Evolutionary conservation across 2,329 filamentous ascomycete genomes (phyloP), one percentile per base, ranked within the genome.

Genomic region (Ciborinia camelliae): DNA sequence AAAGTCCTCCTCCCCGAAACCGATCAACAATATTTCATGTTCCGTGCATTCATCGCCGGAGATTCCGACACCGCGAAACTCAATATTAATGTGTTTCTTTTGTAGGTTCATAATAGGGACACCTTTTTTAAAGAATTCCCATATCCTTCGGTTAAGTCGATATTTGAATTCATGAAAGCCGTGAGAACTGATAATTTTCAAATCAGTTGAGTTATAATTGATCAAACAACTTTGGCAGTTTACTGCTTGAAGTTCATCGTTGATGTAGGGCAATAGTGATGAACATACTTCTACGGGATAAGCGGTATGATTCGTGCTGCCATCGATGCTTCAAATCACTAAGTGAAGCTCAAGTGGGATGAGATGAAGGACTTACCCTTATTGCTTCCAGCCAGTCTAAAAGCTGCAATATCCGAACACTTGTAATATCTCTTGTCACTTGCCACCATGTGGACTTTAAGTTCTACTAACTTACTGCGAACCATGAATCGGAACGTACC

Each of bases 341-440:
- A 90, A 81, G 82, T 88, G 86, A 82, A 81, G 77, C 77, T 79
- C 75, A 79, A 77, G 77, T 76, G 71, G 71, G 75, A 72, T 73
- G 68, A 71, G 71, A 66, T 65, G 69, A 77, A 73, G 71, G 75
- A 86, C 91, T 83, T 88, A 97, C 94, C 94, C 89, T 97, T 98
- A 73, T 83, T 93, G 77, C 92, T 96, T 69, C 96, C 96, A 59
- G 96, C 93, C 67, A 99, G 84, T 66, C 95, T 87, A 76, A 98
- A 98, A 32, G 92, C 87, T 63, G 92, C 90, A 71, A 99, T 84
- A 52, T 48, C 39, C 5, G 18, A 7, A 26, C 10, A 14, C 23
- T 26, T 15, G 23, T 1, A 14, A 26, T 48, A 26, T n/a, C 12
- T 48, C 23, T 28, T 18, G 4, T 28, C 45, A 48, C 23, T 15